phyloP scores from a whole-genome alignment of 805 yeast species.

The Zygosaccharomyces gambellarensis region DNA sequence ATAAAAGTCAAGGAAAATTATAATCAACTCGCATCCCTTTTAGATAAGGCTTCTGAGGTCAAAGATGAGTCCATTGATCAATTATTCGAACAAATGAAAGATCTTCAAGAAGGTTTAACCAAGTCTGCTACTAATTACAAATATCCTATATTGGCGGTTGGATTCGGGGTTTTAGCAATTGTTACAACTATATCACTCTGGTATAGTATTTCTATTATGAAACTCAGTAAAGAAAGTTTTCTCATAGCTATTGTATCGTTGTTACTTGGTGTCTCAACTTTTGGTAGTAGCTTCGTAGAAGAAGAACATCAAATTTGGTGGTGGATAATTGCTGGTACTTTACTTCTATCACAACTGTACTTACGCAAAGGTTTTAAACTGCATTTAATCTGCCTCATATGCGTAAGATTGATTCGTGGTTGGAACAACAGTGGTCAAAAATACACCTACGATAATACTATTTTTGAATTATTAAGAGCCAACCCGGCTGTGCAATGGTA shows the following conservation, averaged over 20 bases:
- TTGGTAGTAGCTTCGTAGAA: conserved; percentile 87
- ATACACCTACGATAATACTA: conserved; percentile 46
- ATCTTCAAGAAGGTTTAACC: conserved; percentile 48
- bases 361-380: conserved; percentile 5
- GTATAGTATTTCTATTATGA: conserved; percentile 5
- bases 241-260: conserved; percentile 28
- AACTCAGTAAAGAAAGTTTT: conserved; percentile 5
- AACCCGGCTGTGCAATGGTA: conserved; percentile 43
- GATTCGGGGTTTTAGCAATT: conserved; percentile 22
- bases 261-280: conserved; percentile 50
- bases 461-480: conserved; percentile 41
- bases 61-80: conserved; percentile 17
- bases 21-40: conserved; percentile 44
- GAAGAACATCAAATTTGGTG: conserved; percentile 98
- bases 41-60: neutral
- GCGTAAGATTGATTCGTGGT: conserved; percentile 60
- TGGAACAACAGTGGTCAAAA: conserved; percentile 95
- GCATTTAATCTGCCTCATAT: conserved; percentile 22
- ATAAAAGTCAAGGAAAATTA: conserved; percentile 46
- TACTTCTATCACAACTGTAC: conserved; percentile 11
- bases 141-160: conserved; percentile 42
- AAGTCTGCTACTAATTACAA: conserved; percentile 70
- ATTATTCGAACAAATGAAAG: conserved; percentile 38
- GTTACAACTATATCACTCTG: conserved; percentile 11
- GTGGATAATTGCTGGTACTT: conserved; percentile 50